Percentiles rank a stretch among this genome's conserved stretches.
Evolutionary conservation across 305 asterid species (phyloP).

Genomic region (Fraxinus ornus): DNA sequence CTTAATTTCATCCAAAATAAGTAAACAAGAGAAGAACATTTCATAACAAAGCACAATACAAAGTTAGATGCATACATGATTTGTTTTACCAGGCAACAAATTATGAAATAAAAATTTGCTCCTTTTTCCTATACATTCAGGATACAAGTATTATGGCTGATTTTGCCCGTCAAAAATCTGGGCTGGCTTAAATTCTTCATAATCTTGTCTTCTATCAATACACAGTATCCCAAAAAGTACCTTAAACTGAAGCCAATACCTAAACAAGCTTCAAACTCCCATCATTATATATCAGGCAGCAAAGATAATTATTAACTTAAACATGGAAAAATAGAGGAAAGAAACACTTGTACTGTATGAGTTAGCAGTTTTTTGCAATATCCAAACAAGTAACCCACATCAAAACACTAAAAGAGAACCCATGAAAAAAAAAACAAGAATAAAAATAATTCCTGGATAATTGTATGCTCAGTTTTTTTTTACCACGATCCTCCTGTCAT

Average conservation of each 20-base stretch:
- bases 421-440: background rate
- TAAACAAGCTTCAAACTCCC: slow-evolving; percentile 42
- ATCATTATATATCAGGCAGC: slow-evolving; percentile 10
- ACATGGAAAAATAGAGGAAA: background rate
- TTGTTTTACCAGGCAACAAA: background rate
- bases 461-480: background rate
- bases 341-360: slow-evolving; percentile 27
- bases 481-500: slow-evolving; percentile 77
- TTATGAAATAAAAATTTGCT: background rate
- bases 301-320: background rate
- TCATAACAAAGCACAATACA: background rate
- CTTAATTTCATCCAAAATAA: too few species aligned
- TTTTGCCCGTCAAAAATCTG: slow-evolving; percentile 41
- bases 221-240: slow-evolving; percentile 16
- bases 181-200: slow-evolving; percentile 22
- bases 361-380: slow-evolving; percentile 34
- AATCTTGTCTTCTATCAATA: slow-evolving; percentile 21
- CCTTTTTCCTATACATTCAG: background rate
- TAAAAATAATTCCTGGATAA: background rate
- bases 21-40: background rate
- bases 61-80: background rate
- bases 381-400: slow-evolving; percentile 43
- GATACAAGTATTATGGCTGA: background rate
- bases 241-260: slow-evolving; percentile 35
- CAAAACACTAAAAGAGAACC: slow-evolving; percentile 19